Conservation (phyloP, 768 basidiomycete species). For the Ephemerocybe angulata region DNA sequence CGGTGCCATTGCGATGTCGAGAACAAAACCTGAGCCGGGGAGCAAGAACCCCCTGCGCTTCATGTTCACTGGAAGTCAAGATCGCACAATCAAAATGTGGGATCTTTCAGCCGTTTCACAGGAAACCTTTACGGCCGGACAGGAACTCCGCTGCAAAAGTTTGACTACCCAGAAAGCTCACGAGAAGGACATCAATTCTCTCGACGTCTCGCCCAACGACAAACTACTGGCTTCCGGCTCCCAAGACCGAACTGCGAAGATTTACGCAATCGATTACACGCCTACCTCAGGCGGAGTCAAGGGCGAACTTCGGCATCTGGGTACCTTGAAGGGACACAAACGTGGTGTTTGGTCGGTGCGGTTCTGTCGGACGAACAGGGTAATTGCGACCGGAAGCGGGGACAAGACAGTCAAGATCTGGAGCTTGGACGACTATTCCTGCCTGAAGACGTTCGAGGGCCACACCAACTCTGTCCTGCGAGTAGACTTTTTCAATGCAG, state of each 20-base stretch:
- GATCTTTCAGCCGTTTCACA: slow-evolving; percentile 61
- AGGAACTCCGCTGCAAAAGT: slow-evolving; percentile 57
- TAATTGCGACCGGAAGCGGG: slow-evolving; percentile 90
- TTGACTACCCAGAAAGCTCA: slow-evolving; percentile 87
- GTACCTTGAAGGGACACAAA: slow-evolving; percentile 94
- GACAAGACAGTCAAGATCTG: slow-evolving; percentile 94
- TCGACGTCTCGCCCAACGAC: slow-evolving; percentile 91
- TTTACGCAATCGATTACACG: slow-evolving; percentile 72
- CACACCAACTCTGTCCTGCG: slow-evolving; percentile 95
- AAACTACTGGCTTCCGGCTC: slow-evolving; percentile 87
- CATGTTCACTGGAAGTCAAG: slow-evolving; percentile 94
- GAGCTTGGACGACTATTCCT: slow-evolving; percentile 91
- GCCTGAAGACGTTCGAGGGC: slow-evolving; percentile 95
- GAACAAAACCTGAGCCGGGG: slow-evolving; percentile 34
- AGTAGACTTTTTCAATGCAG: slow-evolving; percentile 84
- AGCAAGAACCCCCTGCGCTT: slow-evolving; percentile 49
- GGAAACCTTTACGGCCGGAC: slow-evolving; percentile 19
- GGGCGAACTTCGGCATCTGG: slow-evolving; percentile 73
- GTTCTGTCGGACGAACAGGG: slow-evolving; percentile 78
- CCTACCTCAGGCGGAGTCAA: slow-evolving; percentile 37
- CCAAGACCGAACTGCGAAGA: slow-evolving; percentile 91
- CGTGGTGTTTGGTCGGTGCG: slow-evolving; percentile 94
- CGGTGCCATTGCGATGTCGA: slow-evolving; percentile 84
- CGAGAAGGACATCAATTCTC: slow-evolving; percentile 97
- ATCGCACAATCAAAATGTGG: slow-evolving; percentile 99